Evolutionary conservation across 2,329 filamentous ascomycete species (phyloP), one percentile per base, ranked within the genome.

Genomic region (Trichophyton benhamiae): DNA sequence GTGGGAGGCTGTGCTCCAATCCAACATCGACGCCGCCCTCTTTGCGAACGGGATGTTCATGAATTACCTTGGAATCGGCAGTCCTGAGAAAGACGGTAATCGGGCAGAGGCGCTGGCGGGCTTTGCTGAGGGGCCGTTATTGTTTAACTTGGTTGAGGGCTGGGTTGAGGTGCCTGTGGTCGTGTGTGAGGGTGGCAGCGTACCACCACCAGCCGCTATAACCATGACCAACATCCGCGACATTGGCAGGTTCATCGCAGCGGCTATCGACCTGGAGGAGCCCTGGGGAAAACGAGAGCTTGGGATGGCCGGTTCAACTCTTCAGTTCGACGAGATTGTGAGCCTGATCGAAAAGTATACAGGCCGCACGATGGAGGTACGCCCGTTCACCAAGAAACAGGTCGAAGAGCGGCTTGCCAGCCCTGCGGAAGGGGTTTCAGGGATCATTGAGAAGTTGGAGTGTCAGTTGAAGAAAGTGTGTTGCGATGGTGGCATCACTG

Each of bases 21-120:
- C 68, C 1, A 68, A 66, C 33, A 68, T 74, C 58, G 71, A 74
- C 44, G 67, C 66, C 4, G 67, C 69, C 30, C 61, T 67, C 3
- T 74, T 74, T 49, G 65, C 67, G 17, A 67, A 66, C 44, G 72
- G 72, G 8, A 64, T 68, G 57, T 74, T 74, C 59, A 72, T 74
- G 71, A 72, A 74, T 44, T 72, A 72, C 59, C 64, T 74, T 3
- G 72, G 64, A 3, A 66, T 71, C 48, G 71, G 70, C 2, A 63
- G 60, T 15, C 49, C 36, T 0, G 49, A 38, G 20, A 30, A 46
- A 22, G 36, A 22, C 4, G 49, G 38, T 6, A 41, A 59, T 20
- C 22, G 20, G 3, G 62, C 63, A 38, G 64, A 66, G 36, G 68
- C 68, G 33, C 53, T 68, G 44, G 64, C 67, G 25, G 67, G 68